phyloP scores from a whole-genome alignment of 1,284 basidiomycete species.

The Pascua sp. region DNA sequence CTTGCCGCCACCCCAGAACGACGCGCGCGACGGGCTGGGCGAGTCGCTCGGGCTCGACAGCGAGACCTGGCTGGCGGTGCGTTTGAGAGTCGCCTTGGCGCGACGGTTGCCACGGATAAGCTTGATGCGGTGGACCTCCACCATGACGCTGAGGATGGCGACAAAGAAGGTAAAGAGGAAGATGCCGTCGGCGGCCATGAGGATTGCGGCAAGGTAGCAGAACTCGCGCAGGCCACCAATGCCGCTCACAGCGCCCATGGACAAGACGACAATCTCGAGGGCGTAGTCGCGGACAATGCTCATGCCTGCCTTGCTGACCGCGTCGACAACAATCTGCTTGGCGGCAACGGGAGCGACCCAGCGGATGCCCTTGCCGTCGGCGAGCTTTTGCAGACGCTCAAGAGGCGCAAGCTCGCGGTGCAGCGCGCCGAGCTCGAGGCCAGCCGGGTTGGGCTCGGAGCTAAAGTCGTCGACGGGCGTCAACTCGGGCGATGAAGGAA shows the following conservation, averaged over 20 bases:
- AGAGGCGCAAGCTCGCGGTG: slow-evolving; percentile 47
- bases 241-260: slow-evolving; percentile 79
- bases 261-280: slow-evolving; percentile 83
- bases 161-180: slow-evolving; percentile 88
- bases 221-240: slow-evolving; percentile 91
- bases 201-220: slow-evolving; percentile 78
- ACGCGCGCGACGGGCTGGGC: slow-evolving; percentile 7
- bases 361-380: slow-evolving; percentile 50
- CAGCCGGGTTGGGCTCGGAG: slow-evolving; percentile 22
- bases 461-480: slow-evolving; percentile 27
- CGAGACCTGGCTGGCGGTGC: slow-evolving; percentile 13
- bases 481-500: slow-evolving; percentile 50
- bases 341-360: slow-evolving; percentile 62
- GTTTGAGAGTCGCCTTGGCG: slow-evolving; percentile 20
- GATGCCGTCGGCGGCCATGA: slow-evolving; percentile 80
- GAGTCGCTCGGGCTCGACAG: slow-evolving; percentile 13
- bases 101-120: slow-evolving; percentile 52
- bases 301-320: slow-evolving; percentile 72
- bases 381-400: slow-evolving; percentile 47
- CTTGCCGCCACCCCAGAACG: slow-evolving; percentile 10
- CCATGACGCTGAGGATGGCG: slow-evolving; percentile 85
- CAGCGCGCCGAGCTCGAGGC: slow-evolving; percentile 42
- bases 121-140: slow-evolving; percentile 70
- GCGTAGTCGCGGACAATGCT: slow-evolving; percentile 88
- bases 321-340: slow-evolving; percentile 76